Base-by-base conservation (phyloP, 495 filamentous ascomycete genomes). In the Cetradonia linearis region DNA sequence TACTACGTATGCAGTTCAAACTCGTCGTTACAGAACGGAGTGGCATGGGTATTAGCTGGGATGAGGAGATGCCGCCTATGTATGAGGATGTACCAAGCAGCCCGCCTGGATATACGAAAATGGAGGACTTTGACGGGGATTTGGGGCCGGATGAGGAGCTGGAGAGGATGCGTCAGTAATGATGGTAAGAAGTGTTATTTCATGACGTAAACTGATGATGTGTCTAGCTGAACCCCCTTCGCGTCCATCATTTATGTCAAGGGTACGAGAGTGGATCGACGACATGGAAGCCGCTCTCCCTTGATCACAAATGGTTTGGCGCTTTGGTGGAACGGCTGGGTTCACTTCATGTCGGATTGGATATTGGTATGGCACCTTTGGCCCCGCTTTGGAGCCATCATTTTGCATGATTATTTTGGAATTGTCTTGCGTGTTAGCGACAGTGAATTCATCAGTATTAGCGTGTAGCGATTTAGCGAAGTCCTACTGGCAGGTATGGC, bases 21-120 rank as follows among this genome's bases (percentile, higher is more conserved):
- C 73, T 89, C 37, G 74, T 81, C 38, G 76, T 96, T 55, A 96
- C 92, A 1, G 87, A 95, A 70, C 80, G 91, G 38, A 80, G 80
- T 20, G 93, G 94, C 2, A 77, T 97, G 56, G 93, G 93, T 3
- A 92, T 99, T 67, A 88, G 85, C 68, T 99, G 93, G 93, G 93
- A 99, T 60, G 90, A 96, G 72, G 93, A 99, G 73, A 83, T 86
- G 70, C 93, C 93, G 38, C 93, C 93, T 0, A 82, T 92, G 67
- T 99, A 99, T 68, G 87, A 93, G 73, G 88, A 97, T 68, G 90
- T 99, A 31, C 91, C 92, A 0, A 84, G 83, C 9, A 88, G 86
- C 49, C 93, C 93, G 36, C 93, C 93, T 0, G 80, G 79, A 2
- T 97, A 98, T 67, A 70, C 69, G n/a, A 73, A 69, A 60, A 66